Conservation (phyloP, 352 stramenopile genomes). For the Poterioochromonas sp. region DNA sequence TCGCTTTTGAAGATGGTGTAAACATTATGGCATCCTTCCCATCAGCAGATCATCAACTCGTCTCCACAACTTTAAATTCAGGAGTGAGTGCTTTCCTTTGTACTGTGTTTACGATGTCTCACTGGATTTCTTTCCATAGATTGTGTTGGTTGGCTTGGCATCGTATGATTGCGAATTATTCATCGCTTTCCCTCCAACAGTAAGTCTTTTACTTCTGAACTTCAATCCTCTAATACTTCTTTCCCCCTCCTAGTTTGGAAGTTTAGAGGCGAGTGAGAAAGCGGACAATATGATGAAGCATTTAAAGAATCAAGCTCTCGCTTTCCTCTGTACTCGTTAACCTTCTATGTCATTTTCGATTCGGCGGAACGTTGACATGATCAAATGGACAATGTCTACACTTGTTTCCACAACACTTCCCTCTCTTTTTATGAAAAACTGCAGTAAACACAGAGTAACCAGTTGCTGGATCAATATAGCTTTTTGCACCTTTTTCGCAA, state of each 20-base stretch:
- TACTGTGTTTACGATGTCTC: not conserved
- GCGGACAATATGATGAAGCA: too few species aligned
- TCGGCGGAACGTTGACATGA: not conserved
- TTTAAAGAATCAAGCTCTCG: too few species aligned
- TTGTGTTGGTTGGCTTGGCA: slow-evolving; percentile 3
- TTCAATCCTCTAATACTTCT: too few species aligned
- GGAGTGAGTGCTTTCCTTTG: not conserved
- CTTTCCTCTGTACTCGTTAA: too few species aligned
- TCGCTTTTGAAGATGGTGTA: not conserved
- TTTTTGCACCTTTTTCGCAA: slow-evolving; percentile 29
- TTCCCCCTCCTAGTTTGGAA: too few species aligned
- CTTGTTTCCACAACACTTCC: slow-evolving; percentile 44
- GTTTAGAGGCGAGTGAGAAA: too few species aligned
- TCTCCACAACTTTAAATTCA: not conserved
- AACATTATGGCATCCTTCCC: not conserved
- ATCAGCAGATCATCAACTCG: not conserved
- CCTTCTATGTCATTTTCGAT: too few species aligned
- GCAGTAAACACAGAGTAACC: slow-evolving; percentile 44
- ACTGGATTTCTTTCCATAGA: slow-evolving; percentile 24
- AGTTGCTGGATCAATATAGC: slow-evolving; percentile 39
- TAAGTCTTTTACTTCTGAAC: too few species aligned
- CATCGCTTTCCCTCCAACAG: slow-evolving; percentile 8
- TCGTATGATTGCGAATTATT: slow-evolving; percentile 25
- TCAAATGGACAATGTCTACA: slow-evolving; percentile 34
- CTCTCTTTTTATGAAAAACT: slow-evolving; percentile 38